Evolutionary conservation across 208 protist genomes (phyloP), one percentile per base, ranked within the genome.

Genomic region (Acanthamoeba triangularis): DNA sequence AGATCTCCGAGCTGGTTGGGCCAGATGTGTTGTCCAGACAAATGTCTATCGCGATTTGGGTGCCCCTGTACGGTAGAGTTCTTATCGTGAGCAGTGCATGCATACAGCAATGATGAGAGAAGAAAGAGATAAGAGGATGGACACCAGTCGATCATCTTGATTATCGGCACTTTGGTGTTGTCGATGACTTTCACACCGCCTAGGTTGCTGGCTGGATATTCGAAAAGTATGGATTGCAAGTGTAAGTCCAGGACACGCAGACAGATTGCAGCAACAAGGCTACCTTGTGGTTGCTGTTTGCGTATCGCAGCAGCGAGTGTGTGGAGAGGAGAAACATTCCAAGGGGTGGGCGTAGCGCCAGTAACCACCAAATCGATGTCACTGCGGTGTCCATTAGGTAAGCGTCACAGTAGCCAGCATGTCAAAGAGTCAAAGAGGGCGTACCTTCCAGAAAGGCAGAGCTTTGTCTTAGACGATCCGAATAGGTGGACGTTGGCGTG

Each of bases 1-100:
- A 25, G 25, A 90, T 90, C 14, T 52, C 52, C 18, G 82, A 90
- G 14, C 82, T 65, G 30, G 14, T 35, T 5, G 82, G 82, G 74
- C 82, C 82, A 10, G 52, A 67, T 25, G 47, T 56, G 49, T 90
- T 90, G 49, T 90, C 56, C n/a, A 90, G 33, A 33, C 82, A 90
- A 37, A 90, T 90, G 28, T 90, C 82, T 37, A 90, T 11, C 7
- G 82, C 7, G 11, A 90, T 80, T 11, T 49, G 10, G 37, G n/a
- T 80, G 8, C 37, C 30, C 30, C 72, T 74, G 54, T 14, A 37
- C 0, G 25, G 65, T 14, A 74, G 65, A n/a, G 33, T n/a, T 37
- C 13, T 5, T 14, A 28, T 3, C 13, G 65, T 59, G 54, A 59
- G 54, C 54, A 23, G 13, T 59, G 54, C 54, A 59, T 16, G 54